Conservation (phyloP, 495 filamentous ascomycete genomes). For the Zalerion maritima region DNA sequence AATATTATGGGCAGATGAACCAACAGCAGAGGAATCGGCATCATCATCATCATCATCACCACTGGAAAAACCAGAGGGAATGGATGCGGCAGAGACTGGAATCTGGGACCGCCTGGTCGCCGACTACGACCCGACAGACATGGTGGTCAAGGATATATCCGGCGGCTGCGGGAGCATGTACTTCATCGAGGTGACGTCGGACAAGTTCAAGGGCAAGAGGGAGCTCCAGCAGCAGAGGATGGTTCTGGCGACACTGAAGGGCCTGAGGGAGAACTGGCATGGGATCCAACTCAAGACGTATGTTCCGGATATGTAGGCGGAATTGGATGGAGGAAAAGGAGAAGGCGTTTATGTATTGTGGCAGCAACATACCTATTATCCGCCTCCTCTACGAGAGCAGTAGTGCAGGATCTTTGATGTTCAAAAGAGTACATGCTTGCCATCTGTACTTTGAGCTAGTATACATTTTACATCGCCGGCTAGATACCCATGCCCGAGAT, state of each 20-base stretch:
- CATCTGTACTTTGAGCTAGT: too few relatives aligned
- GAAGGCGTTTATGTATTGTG: too few relatives aligned
- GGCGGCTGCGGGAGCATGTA: slow-evolving; percentile 73
- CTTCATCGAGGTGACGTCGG: slow-evolving; percentile 51
- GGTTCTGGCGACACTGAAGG: slow-evolving; percentile 51
- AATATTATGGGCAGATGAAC: too few relatives aligned
- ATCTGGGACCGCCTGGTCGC: slow-evolving; percentile 29
- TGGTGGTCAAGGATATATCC: slow-evolving; percentile 58
- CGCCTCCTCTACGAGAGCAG: too few relatives aligned
- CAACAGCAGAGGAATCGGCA: too few relatives aligned
- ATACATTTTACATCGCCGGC: too few relatives aligned
- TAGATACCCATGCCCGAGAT: too few relatives aligned
- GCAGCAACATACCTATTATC: too few relatives aligned
- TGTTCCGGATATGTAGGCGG: slow-evolving; percentile 19
- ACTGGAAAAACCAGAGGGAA: slow-evolving; percentile 24
- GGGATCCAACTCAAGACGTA: slow-evolving; percentile 57
- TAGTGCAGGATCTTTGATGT: too few relatives aligned
- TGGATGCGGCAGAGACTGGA: slow-evolving; percentile 27
- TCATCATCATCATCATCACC: too few relatives aligned
- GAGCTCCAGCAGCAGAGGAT: slow-evolving; percentile 61
- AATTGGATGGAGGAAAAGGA: too few relatives aligned
- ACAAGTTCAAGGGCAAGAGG: slow-evolving; percentile 46
- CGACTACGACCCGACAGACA: slow-evolving; percentile 28
- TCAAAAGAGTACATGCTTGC: too few relatives aligned
- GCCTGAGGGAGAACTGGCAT: slow-evolving; percentile 62